A percentile compares a stretch with the other conserved stretches of the same genome.
These are phyloP conservation scores for Claviceps humidiphila DNA, from an alignment of 2,329 filamentous ascomycete genomes.

Conservation along the genomic window DNA sequence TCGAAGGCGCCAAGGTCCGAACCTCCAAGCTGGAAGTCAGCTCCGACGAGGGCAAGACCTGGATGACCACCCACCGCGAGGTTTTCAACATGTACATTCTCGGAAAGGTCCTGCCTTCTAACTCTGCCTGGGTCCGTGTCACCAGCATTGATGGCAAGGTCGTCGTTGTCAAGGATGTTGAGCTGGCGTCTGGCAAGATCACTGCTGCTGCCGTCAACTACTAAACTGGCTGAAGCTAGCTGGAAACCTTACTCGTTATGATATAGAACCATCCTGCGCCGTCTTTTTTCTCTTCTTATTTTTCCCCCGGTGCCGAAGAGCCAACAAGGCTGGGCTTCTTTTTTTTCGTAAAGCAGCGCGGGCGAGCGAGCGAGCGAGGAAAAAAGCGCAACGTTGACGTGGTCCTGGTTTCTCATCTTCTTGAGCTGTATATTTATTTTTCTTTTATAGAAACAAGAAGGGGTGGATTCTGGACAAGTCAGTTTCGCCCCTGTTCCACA, in stretches of 20 bases:
- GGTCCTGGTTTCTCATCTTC: too few species aligned
- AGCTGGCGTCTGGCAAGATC: not conserved
- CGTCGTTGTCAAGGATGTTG: not conserved
- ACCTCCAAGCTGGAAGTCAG: constrained; percentile 1
- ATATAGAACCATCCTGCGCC: too few species aligned
- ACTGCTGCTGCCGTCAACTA: not conserved
- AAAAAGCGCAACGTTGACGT: too few species aligned
- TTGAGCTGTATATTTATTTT: too few species aligned
- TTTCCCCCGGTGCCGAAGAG: too few species aligned
- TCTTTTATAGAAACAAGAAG: too few species aligned
- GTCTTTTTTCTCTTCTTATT: too few species aligned
- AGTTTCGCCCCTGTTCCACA: too few species aligned
- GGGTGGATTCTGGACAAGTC: too few species aligned
- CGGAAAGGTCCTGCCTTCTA: not conserved
- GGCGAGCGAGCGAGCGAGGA: too few species aligned
- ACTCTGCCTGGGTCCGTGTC: not conserved
- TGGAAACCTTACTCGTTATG: not conserved
- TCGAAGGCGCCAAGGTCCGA: not conserved
- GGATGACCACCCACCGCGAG: not conserved
- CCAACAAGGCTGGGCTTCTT: too few species aligned
- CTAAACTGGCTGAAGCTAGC: not conserved
- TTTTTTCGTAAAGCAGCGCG: too few species aligned
- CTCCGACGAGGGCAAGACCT: not conserved
- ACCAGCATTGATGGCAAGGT: not conserved
- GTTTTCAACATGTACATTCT: not conserved